Percentiles rank a stretch among this genome's conserved stretches.
Evolutionary conservation across 257 asterid species (phyloP).

Genomic region (Primulina tabacum): DNA sequence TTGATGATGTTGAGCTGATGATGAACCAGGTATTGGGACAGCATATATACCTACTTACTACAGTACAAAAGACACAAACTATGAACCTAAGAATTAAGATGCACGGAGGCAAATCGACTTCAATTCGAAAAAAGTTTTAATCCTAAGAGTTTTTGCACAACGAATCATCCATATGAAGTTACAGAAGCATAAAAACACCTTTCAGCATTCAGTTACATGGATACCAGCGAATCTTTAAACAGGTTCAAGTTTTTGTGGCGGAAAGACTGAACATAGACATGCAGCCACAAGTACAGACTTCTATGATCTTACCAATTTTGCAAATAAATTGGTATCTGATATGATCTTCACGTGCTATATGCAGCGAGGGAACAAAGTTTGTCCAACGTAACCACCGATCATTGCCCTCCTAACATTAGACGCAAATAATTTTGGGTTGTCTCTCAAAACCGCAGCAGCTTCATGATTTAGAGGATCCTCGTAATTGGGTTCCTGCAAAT

Average conservation of each 20-base stretch:
- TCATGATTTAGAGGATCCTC: slow-evolving; percentile 97
- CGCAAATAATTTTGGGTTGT: slow-evolving; percentile 80
- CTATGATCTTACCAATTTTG: slow-evolving; percentile 24
- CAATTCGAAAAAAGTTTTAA: slow-evolving; percentile 26
- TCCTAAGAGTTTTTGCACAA: slow-evolving; percentile 21
- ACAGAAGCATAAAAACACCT: slow-evolving; percentile 31
- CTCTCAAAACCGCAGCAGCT: slow-evolving; percentile 88
- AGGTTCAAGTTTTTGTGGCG: slow-evolving; percentile 23
- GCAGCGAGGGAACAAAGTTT: slow-evolving; percentile 78
- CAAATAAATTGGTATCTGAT: slow-evolving; percentile 21
- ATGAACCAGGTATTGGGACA: background rate
- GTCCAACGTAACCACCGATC: slow-evolving; percentile 90
- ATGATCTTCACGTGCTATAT: slow-evolving; percentile 38
- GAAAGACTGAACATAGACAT: slow-evolving; percentile 30
- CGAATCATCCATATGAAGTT: slow-evolving; percentile 27
- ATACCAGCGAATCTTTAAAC: slow-evolving; percentile 19
- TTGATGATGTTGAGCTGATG: background rate
- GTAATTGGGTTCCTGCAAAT: slow-evolving; percentile 82
- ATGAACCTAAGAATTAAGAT: background rate
- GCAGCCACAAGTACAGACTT: slow-evolving; percentile 43
- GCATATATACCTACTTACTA: background rate
- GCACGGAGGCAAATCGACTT: slow-evolving; percentile 6
- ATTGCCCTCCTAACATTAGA: slow-evolving; percentile 88
- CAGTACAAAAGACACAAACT: background rate
- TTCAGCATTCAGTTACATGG: slow-evolving; percentile 33